phyloP scores from a whole-genome alignment of 768 basidiomycete genomes.

The Chalciporus piperatus region DNA sequence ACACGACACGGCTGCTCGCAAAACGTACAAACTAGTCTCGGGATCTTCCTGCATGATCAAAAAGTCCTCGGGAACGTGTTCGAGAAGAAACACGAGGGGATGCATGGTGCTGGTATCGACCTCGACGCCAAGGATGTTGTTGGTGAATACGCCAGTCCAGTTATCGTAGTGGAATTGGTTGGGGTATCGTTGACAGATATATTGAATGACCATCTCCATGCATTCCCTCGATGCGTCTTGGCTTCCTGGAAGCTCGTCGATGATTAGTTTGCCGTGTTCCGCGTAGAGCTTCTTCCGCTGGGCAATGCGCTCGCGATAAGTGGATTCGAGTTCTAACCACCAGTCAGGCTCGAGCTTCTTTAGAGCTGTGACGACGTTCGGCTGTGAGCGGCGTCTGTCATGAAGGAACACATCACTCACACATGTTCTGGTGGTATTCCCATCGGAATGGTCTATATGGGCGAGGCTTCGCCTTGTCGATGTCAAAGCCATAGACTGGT shows the following conservation, averaged over 20 bases:
- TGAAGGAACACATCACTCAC: slow-evolving; percentile 30
- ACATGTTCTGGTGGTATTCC: slow-evolving; percentile 57
- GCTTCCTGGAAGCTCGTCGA: slow-evolving; percentile 49
- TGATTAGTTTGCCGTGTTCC: slow-evolving; percentile 38
- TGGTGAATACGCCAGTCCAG: slow-evolving; percentile 38
- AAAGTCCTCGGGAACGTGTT: slow-evolving; percentile 54
- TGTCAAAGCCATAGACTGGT: slow-evolving; percentile 41
- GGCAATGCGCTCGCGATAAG: slow-evolving; percentile 42
- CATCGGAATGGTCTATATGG: slow-evolving; percentile 58
- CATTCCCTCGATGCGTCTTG: slow-evolving; percentile 49
- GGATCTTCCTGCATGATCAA: slow-evolving; percentile 41
- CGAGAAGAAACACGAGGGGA: slow-evolving; percentile 44
- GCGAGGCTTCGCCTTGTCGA: slow-evolving; percentile 42
- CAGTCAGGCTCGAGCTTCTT: slow-evolving; percentile 50
- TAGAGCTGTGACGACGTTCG: slow-evolving; percentile 31
- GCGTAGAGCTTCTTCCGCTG: slow-evolving; percentile 41
- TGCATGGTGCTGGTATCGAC: slow-evolving; percentile 29
- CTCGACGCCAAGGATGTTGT: slow-evolving; percentile 38
- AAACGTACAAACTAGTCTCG: slow-evolving; percentile 40
- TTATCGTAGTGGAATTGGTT: slow-evolving; percentile 43
- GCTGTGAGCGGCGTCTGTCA: neutral
- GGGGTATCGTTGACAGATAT: slow-evolving; percentile 55
- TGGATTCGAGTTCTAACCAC: slow-evolving; percentile 57
- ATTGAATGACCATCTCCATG: slow-evolving; percentile 56
- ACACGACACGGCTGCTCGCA: slow-evolving; percentile 45